Evolutionary conservation across 2,329 filamentous ascomycete species (phyloP).

Genomic region (Sporothrix pallida): DNA sequence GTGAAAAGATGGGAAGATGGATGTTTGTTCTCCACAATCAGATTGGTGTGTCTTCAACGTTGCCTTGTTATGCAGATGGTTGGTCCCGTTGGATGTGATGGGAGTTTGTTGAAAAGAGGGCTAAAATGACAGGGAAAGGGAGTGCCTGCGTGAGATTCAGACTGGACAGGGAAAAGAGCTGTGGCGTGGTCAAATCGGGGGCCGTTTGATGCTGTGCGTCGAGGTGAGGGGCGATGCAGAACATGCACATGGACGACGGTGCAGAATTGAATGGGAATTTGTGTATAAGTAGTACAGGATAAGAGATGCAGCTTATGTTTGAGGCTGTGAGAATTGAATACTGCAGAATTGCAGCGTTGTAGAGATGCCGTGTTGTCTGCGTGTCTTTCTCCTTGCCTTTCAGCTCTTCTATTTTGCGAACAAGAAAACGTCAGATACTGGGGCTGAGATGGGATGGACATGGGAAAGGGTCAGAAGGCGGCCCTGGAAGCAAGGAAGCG

Average conservation of each 20-base stretch:
- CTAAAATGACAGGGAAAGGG: neutral
- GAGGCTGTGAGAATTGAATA: constrained; percentile 9
- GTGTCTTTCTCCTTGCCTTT: neutral
- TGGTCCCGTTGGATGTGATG: constrained; percentile 28
- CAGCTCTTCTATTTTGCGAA: too few species aligned
- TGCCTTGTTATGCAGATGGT: constrained; percentile 27
- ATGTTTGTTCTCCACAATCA: neutral
- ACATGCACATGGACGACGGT: neutral
- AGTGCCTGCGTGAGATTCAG: neutral
- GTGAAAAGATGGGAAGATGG: neutral
- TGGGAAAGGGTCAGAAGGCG: neutral
- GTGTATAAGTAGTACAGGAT: neutral
- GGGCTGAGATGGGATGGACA: neutral
- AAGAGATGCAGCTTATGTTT: neutral
- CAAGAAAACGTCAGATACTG: too few species aligned
- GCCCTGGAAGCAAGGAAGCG: neutral
- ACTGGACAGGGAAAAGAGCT: neutral
- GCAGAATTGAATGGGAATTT: neutral
- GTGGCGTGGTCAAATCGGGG: constrained; percentile 21
- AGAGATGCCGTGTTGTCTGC: too few species aligned
- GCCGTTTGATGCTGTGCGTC: constrained; percentile 24
- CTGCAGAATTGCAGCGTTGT: neutral
- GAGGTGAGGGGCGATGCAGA: constrained; percentile 24
- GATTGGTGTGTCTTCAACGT: constrained; percentile 20
- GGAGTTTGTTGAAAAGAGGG: constrained; percentile 27